Evolutionary conservation across 805 yeast species (phyloP), one percentile per base, ranked within the genome.

Genomic region (Metschnikowia hibisci): DNA sequence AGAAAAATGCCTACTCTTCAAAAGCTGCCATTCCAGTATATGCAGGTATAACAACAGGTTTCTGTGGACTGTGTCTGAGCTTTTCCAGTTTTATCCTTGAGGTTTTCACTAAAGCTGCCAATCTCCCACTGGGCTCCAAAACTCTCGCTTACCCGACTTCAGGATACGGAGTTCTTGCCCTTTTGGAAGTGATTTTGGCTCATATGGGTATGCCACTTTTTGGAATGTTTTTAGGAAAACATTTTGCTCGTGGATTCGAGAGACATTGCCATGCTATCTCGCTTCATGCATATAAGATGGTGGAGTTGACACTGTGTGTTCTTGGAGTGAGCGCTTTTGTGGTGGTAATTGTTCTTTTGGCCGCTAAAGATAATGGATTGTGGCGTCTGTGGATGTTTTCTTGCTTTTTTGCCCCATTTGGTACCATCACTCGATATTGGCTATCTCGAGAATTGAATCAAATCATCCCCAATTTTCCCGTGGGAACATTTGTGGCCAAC

Each of bases 131-230:
- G 28, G 20, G 71, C 4, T 62, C 63, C n/a, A 42, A 50, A 1
- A 42, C 50, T 7, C 74, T 73, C 52, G 36, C 44, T 11, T 68
- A 62, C 45, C 87, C 86, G 1, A 84, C 80, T 47, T 66, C 77
- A 6, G 96, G 86, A 0, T 87, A 86, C 59, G 95, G 95, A 0
- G 77, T 85, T 2, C 81, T 87, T 82, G 86, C 82, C 45, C 83
- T 80, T 41, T 60, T 84, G 16, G 76, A 89, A 1, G 87, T 84
- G 1, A 34, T 78, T 0, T 52, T 87, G 0, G 64, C 77, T 0
- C 86, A 87, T 42, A 47, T 85, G 45, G 72, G 79, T 8, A 66
- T 84, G 10, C 84, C 93, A 0, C 59, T 80, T 36, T 65, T 77
- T 6, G 87, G 84, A 0, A 79, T 73, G 46, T 63, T 66, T 9